These are phyloP conservation scores for Didymellaceae sp. DNA, from an alignment of 2,329 filamentous ascomycete species.

Conservation along the genomic window DNA sequence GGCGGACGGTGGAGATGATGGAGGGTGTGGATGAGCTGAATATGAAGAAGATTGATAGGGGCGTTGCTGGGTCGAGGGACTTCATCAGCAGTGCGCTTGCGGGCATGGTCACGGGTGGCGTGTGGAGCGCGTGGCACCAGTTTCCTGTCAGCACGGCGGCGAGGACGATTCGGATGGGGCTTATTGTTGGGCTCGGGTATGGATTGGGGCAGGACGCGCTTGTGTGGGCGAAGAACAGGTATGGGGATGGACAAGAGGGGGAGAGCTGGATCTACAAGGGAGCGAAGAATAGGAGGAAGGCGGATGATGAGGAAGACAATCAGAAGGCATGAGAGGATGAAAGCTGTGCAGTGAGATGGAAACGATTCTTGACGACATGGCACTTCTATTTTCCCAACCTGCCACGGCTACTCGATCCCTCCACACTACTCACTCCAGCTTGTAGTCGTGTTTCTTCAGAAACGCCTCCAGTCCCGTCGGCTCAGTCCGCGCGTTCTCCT, in stretches of 20 bases:
- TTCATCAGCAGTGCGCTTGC: conserved; percentile 82
- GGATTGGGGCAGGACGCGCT: conserved; percentile 81
- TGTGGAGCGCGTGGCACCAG: conserved; percentile 84
- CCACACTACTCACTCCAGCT: conserved; percentile 35
- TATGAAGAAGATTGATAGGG: conserved; percentile 34
- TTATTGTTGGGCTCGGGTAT: conserved; percentile 79
- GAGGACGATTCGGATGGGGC: conserved; percentile 76
- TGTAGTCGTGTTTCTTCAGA: conserved; percentile 27
- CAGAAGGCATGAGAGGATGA: not conserved
- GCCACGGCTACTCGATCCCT: not conserved
- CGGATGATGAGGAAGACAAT: not conserved
- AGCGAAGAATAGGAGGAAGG: conserved; percentile 40
- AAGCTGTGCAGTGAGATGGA: not conserved
- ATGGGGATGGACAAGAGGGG: conserved; percentile 18
- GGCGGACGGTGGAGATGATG: conserved; percentile 48
- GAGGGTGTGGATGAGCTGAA: conserved; percentile 46
- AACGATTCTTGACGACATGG: not conserved
- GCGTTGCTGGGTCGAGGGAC: conserved; percentile 60
- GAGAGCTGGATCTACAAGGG: conserved; percentile 54
- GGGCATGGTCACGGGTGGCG: conserved; percentile 81
- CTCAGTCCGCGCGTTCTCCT: conserved; percentile 29
- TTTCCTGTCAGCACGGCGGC: conserved; percentile 71
- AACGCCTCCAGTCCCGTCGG: conserved; percentile 39
- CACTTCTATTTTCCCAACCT: not conserved
- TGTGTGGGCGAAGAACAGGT: conserved; percentile 61